Evolutionary conservation across 2,329 filamentous ascomycete species (phyloP).

Genomic region (Diplodia sapinea): DNA sequence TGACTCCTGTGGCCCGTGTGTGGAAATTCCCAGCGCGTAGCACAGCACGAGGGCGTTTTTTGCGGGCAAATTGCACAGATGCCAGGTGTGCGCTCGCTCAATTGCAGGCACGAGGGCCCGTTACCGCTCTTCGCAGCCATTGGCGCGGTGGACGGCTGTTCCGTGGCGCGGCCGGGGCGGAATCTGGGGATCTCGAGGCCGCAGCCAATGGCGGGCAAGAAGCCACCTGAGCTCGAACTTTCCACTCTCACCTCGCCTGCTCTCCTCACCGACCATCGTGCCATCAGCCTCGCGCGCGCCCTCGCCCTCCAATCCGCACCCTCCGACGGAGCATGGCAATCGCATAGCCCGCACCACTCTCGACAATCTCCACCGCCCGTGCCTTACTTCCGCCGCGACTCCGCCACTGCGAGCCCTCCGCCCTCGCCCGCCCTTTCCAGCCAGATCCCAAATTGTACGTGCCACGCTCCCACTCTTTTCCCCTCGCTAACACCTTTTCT

Average conservation of each 20-base stretch:
- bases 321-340: slow-evolving; percentile 9
- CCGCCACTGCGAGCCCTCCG: slow-evolving; percentile 8
- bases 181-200: slow-evolving; percentile 20
- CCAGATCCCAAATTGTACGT: slow-evolving; percentile 6
- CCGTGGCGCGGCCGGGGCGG: background rate
- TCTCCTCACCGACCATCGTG: slow-evolving; percentile 9
- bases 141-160: background rate
- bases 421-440: slow-evolving; percentile 13
- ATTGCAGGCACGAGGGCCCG: slow-evolving; percentile 2
- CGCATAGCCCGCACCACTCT: background rate
- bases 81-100: slow-evolving; percentile 2
- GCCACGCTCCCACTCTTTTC: slow-evolving; percentile 33
- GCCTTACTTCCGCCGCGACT: slow-evolving; percentile 27
- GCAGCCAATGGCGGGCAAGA: slow-evolving; percentile 27
- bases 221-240: slow-evolving; percentile 30
- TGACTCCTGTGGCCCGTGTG: slow-evolving; percentile 42
- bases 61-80: slow-evolving; percentile 6
- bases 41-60: slow-evolving; percentile 15
- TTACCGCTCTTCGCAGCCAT: background rate
- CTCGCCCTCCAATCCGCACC: background rate
- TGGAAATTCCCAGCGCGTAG: slow-evolving; percentile 36
- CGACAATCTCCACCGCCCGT: slow-evolving; percentile 15
- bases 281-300: slow-evolving; percentile 13
- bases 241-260: slow-evolving; percentile 10
- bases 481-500: slow-evolving; percentile 44